phyloP scores from a whole-genome alignment of 345 rosid genomes.

The Corymbia maculata region DNA sequence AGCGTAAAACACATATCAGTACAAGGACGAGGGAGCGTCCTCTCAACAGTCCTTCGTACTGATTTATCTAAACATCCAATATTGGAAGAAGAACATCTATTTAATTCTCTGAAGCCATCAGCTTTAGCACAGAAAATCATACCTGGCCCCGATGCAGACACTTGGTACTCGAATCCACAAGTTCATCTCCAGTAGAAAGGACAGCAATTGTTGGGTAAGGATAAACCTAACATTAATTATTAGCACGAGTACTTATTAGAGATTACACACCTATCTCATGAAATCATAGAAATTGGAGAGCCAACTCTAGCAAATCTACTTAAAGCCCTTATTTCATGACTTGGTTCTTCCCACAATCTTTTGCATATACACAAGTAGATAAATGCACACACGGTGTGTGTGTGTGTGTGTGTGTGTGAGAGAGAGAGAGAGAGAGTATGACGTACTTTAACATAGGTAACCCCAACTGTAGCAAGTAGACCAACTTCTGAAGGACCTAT shows the following conservation, averaged over 20 bases:
- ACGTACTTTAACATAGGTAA: constrained; percentile 67
- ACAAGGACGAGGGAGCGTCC: not conserved
- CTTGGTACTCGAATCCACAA: constrained; percentile 59
- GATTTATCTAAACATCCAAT: not conserved
- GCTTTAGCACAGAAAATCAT: not conserved
- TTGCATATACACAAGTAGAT: not conserved
- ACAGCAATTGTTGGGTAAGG: constrained; percentile 71
- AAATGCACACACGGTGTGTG: not conserved
- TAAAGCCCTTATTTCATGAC: not conserved
- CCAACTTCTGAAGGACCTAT: constrained; percentile 90
- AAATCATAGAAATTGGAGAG: not conserved
- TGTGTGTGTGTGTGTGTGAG: not conserved
- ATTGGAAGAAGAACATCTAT: not conserved
- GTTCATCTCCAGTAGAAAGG: constrained; percentile 96
- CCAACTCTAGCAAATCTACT: not conserved
- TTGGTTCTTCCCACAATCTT: not conserved
- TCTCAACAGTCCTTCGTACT: not conserved
- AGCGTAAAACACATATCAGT: not conserved
- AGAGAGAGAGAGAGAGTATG: not conserved
- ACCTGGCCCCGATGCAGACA: constrained; percentile 82
- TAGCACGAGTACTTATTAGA: not conserved
- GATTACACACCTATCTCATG: not conserved
- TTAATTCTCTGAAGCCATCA: not conserved
- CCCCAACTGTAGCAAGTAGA: constrained; percentile 81
- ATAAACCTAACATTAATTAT: constrained; percentile 41